Evolutionary conservation across 768 basidiomycete genomes (phyloP), one percentile per base, ranked within the genome.

Genomic region (Pisolithus tinctorius): DNA sequence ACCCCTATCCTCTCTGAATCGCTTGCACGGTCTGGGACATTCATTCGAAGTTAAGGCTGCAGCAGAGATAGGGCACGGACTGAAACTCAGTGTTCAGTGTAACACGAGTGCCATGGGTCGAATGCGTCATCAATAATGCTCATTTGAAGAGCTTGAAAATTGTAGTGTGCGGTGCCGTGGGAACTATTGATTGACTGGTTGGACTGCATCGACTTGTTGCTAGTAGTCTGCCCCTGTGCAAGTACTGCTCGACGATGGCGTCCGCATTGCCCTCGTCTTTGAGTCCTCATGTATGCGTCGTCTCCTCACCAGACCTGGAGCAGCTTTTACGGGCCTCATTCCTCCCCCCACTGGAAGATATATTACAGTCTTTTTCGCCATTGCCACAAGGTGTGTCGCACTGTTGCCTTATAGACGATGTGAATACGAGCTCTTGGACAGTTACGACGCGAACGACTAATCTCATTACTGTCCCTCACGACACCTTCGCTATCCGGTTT

Each of bases 331-430:
- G 71, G 27, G 61, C 72, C 2, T 75, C 81, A 8, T 78, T 79
- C 1, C 68, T 93, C 16, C 90, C 90, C 2, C 74, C 84, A 14
- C 69, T 92, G 13, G 80, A 82, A 31, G 75, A 84, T 58, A 79
- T 93, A 51, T 74, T 92, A 27, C 89, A 92, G 64, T 88, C 87
- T 3, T 92, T 92, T 60, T 87, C 88, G 2, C 90, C 90, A 10
- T 71, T 92, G 47, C 83, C 87, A 0, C 82, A 89, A 75, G 86
- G 89, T 87, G 65, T 45, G 67, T 63, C 23, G n/a, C 17, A 6
- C 30, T 45, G 39, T 30, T n/a, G 14, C 14, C 16, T 57, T 42
- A 40, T 44, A 25, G 8, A 45, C 44, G 27, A 42, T 31, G 17
- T 44, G 26, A 46, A 31, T 53, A 53, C 23, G 53, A 50, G 42